Percentiles rank a stretch among this genome's conserved stretches.
Evolutionary conservation across 2,329 filamentous ascomycete genomes (phyloP).

Genomic region (Penicillium sclerotigenum): DNA sequence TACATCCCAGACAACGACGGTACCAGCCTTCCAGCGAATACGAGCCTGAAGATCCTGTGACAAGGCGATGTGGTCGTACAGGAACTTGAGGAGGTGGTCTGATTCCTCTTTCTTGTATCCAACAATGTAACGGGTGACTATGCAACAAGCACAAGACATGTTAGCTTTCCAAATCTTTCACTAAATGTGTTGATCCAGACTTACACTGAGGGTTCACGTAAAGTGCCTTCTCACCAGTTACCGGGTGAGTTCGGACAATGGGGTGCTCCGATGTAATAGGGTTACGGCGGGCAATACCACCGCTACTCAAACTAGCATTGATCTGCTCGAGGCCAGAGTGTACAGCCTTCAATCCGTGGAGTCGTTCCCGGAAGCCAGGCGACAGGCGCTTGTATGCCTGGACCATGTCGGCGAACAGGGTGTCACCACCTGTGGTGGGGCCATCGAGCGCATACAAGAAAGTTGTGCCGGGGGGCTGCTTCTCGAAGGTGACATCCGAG

Average conservation of each 20-base stretch:
- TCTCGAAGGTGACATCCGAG: slow-evolving; percentile 82
- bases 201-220: slow-evolving; percentile 80
- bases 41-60: slow-evolving; percentile 71
- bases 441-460: slow-evolving; percentile 86
- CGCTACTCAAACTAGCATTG: slow-evolving; percentile 62
- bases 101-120: slow-evolving; percentile 85
- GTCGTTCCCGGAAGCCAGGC: slow-evolving; percentile 71
- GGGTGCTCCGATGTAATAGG: slow-evolving; percentile 73
- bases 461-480: slow-evolving; percentile 83
- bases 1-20: slow-evolving; percentile 79
- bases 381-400: slow-evolving; percentile 80
- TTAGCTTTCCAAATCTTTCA: background rate
- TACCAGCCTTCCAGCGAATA: slow-evolving; percentile 74
- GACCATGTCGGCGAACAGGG: slow-evolving; percentile 73
- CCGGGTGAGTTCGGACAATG: slow-evolving; percentile 75
- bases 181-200: slow-evolving; percentile 22
- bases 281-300: slow-evolving; percentile 70
- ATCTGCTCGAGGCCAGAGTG: slow-evolving; percentile 84
- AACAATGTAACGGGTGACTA: slow-evolving; percentile 75
- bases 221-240: slow-evolving; percentile 77
- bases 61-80: slow-evolving; percentile 70
- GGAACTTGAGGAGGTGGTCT: slow-evolving; percentile 71
- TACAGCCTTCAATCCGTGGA: slow-evolving; percentile 76
- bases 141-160: background rate
- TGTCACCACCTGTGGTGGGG: slow-evolving; percentile 77